These are phyloP conservation scores for Oryza meridionalis DNA, from an alignment of 176 grass and related monocot genomes.

Conservation along the genomic window DNA sequence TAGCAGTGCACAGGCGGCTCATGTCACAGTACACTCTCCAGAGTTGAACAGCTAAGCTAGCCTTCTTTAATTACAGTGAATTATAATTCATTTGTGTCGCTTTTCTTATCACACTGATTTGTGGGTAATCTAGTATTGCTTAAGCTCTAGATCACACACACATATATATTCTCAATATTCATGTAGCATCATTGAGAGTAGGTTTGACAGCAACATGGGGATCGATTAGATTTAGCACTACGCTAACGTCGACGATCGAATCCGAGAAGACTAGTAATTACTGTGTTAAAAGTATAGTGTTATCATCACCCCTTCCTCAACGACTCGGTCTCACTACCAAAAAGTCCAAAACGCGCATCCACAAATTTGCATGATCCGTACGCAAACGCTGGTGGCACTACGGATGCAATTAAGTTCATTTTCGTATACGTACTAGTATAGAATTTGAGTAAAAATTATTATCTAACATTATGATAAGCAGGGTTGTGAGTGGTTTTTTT, in stretches of 20 bases:
- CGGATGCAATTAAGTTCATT: too few species aligned
- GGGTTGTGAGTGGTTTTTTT: too few species aligned
- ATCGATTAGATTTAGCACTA: conserved; percentile 23
- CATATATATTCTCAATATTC: not conserved
- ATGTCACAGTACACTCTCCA: not conserved
- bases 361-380: too few species aligned
- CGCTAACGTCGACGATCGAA: not conserved
- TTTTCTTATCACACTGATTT: conserved; percentile 28
- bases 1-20: conserved; percentile 26
- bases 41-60: not conserved
- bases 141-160: conserved; percentile 11
- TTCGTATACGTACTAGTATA: too few species aligned
- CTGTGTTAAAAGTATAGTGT: not conserved
- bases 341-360: too few species aligned
- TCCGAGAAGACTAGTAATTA: not conserved
- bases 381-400: too few species aligned
- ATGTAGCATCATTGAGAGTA: conserved; percentile 1
- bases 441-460: too few species aligned
- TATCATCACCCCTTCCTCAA: too few species aligned
- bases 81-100: not conserved
- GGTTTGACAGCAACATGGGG: conserved; percentile 16
- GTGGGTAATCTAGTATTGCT: conserved; percentile 31
- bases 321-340: too few species aligned
- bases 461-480: too few species aligned
- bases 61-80: not conserved